Percentiles rank a stretch among this genome's conserved stretches.
Evolutionary conservation across 441 rosid genomes (phyloP).

Genomic region (Croton setiger): DNA sequence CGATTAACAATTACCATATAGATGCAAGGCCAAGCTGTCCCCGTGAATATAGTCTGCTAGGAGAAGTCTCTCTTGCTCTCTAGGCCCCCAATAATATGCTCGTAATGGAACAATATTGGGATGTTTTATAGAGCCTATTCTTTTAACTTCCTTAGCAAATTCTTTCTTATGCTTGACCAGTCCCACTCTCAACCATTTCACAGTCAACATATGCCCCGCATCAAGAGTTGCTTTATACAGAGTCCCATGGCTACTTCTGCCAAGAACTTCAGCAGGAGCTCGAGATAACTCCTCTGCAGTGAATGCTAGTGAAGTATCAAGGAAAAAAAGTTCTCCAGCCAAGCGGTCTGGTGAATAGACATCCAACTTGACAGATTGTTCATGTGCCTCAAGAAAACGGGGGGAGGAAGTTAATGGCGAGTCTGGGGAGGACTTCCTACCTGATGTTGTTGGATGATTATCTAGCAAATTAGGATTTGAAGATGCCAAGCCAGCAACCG

Average conservation of each 20-base stretch:
- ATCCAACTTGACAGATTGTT: conserved; percentile 66
- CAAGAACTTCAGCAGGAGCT: conserved; percentile 98
- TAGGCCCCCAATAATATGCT: conserved; percentile 96
- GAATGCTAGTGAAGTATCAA: conserved; percentile 67
- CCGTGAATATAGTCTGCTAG: conserved; percentile 75
- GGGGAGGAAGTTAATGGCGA: conserved; percentile 84
- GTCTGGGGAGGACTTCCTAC: conserved; percentile 69
- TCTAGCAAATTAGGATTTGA: conserved; percentile 57
- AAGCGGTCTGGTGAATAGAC: conserved; percentile 89
- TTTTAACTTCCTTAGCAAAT: conserved; percentile 79
- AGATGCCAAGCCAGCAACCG: conserved; percentile 35
- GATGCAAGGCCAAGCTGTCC: conserved; percentile 88
- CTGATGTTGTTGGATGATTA: conserved; percentile 53
- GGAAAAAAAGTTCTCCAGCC: conserved; percentile 86
- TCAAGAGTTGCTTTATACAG: conserved; percentile 88
- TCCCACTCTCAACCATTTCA: conserved; percentile 96
- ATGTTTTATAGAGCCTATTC: conserved; percentile 70
- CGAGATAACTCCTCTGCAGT: conserved; percentile 89
- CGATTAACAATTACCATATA: conserved; percentile 56
- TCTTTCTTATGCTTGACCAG: conserved; percentile 87
- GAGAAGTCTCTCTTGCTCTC: conserved; percentile 95
- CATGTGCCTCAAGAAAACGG: conserved; percentile 47
- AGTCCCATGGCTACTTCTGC: conserved; percentile 97
- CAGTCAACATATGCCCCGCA: conserved; percentile 75
- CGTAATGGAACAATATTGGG: conserved; percentile 72